These are phyloP conservation scores for Pseudonectria buxi DNA, from an alignment of 2,329 filamentous ascomycete genomes.

Conservation along the genomic window DNA sequence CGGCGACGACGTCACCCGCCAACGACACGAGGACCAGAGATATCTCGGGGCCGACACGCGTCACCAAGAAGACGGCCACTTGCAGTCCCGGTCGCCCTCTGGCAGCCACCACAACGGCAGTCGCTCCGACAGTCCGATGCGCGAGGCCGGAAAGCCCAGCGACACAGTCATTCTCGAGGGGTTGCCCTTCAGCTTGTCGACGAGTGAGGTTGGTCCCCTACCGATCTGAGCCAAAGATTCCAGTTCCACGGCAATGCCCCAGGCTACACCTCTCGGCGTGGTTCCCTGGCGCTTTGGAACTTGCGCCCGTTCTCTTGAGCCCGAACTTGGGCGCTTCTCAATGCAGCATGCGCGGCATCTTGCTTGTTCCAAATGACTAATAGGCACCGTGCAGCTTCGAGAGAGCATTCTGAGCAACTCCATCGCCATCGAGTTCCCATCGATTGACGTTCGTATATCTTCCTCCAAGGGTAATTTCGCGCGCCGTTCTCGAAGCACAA, in stretches of 20 bases:
- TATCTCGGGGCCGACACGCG: conserved; percentile 12
- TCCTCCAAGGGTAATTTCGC: conserved; percentile 25
- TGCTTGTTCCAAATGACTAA: conserved; percentile 21
- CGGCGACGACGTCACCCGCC: conserved; percentile 10
- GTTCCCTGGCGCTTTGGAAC: too few species aligned
- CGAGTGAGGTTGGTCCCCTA: conserved; percentile 42
- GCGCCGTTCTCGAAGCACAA: too few species aligned
- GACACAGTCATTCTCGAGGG: conserved; percentile 51
- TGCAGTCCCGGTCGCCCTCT: conserved; percentile 21
- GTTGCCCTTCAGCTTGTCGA: conserved; percentile 40
- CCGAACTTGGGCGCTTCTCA: conserved; percentile 4
- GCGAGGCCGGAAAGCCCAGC: conserved; percentile 36
- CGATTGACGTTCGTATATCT: conserved; percentile 34
- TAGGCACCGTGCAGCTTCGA: conserved; percentile 26
- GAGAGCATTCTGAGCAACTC: conserved; percentile 29
- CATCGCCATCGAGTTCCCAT: conserved; percentile 28
- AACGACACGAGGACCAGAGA: conserved; percentile 15
- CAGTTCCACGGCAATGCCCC: conserved; percentile 2
- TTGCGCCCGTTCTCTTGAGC: conserved; percentile 3
- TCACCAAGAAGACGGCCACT: conserved; percentile 14
- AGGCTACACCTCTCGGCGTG: neutral
- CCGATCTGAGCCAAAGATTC: conserved; percentile 10
- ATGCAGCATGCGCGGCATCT: conserved; percentile 6
- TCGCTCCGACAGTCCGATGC: conserved; percentile 28
- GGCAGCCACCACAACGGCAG: conserved; percentile 23